Conservation (phyloP, 495 filamentous ascomycete species). For the Cudoniella acicularis region DNA sequence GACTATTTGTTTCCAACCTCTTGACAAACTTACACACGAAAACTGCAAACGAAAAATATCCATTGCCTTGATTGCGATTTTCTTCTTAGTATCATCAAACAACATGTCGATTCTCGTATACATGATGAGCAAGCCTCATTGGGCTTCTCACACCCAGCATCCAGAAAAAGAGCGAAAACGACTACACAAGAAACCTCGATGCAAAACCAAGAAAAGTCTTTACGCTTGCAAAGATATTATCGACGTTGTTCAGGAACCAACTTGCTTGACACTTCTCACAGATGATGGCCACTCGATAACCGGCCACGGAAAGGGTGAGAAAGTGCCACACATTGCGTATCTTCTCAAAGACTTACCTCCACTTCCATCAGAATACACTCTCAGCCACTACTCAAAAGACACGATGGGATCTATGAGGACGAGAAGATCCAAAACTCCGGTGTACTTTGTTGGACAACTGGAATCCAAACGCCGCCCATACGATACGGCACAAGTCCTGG, state of each 20-base stretch:
- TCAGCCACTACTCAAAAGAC: background rate
- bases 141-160: too few relatives aligned
- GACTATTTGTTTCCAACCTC: background rate
- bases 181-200: background rate
- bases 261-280: background rate
- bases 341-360: background rate
- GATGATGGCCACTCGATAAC: background rate
- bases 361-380: background rate
- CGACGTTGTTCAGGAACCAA: background rate
- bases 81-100: background rate
- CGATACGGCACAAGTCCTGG: slow-evolving; percentile 12
- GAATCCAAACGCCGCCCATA: slow-evolving; percentile 1
- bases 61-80: too few relatives aligned
- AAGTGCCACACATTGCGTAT: background rate
- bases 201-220: background rate
- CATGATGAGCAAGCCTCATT: background rate
- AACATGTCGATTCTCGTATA: background rate
- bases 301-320: background rate
- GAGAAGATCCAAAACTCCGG: slow-evolving; percentile 22
- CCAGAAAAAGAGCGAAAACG: background rate
- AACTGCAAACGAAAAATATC: too few relatives aligned
- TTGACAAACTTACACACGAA: background rate
- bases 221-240: background rate
- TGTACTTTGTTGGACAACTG: slow-evolving; percentile 19
- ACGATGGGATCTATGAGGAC: background rate